Evolutionary conservation across 495 filamentous ascomycete genomes (phyloP).

Genomic region (Penicillium atrosanguineum): DNA sequence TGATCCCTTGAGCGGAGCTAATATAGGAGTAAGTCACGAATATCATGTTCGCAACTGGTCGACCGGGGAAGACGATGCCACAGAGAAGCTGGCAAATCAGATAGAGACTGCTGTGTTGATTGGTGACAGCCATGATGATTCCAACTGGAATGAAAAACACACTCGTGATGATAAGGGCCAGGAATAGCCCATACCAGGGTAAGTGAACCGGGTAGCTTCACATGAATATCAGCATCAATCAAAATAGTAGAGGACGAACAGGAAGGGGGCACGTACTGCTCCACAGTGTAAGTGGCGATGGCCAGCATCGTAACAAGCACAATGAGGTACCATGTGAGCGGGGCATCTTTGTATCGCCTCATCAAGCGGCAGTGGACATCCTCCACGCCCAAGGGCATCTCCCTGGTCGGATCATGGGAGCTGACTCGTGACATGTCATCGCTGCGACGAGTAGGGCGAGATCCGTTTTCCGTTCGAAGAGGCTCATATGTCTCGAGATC

Average conservation of each 20-base stretch:
- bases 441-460: conserved; percentile 6
- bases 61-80: conserved; percentile 73
- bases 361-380: conserved; percentile 63
- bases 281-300: conserved; percentile 28
- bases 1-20: conserved; percentile 50
- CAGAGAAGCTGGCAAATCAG: conserved; percentile 76
- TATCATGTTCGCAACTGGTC: conserved; percentile 86
- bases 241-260: conserved; percentile 37
- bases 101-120: conserved; percentile 76
- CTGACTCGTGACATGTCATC: conserved; percentile 8
- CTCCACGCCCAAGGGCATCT: conserved; percentile 30
- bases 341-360: conserved; percentile 59
- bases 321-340: conserved; percentile 70
- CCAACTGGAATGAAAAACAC: conserved; percentile 80
- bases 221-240: not conserved
- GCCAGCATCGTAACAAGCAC: conserved; percentile 27
- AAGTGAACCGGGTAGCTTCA: conserved; percentile 60
- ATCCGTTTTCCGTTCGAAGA: conserved; percentile 10
- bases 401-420: conserved; percentile 18
- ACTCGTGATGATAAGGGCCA: conserved; percentile 64
- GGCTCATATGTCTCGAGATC: conserved; percentile 24
- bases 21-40: conserved; percentile 78
- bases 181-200: conserved; percentile 77
- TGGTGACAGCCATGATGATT: conserved; percentile 86
- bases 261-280: conserved; percentile 55